These are phyloP conservation scores for Batrachochytrium dendrobatidis DNA, from an alignment of 371 early-diverging fungal genomes.

Conservation along the genomic window DNA sequence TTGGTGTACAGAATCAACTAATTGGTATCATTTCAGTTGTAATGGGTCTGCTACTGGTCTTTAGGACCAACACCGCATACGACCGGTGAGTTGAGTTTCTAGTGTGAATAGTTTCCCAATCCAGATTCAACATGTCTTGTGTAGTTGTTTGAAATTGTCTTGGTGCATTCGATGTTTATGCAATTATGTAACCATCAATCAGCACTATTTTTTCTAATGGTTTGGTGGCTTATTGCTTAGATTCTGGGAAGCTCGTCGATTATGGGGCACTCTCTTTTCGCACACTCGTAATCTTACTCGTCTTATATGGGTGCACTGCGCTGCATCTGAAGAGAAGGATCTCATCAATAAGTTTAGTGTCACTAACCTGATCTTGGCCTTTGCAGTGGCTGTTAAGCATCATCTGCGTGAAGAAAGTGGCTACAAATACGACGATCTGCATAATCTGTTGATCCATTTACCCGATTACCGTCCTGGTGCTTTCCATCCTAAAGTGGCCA, in stretches of 20 bases:
- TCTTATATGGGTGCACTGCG: conserved; percentile 56
- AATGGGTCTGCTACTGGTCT: conserved; percentile 57
- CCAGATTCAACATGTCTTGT: too few relatives aligned
- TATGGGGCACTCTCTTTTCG: conserved; percentile 54
- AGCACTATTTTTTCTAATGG: neutral
- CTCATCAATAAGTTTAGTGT: conserved; percentile 51
- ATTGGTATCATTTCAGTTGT: conserved; percentile 35
- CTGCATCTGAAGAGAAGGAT: conserved; percentile 20
- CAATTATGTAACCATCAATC: neutral
- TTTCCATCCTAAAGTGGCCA: conserved; percentile 10
- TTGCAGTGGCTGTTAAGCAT: conserved; percentile 59
- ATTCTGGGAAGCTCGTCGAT: conserved; percentile 67
- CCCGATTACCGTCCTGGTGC: conserved; percentile 24
- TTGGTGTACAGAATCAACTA: conserved; percentile 13
- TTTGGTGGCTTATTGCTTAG: conserved; percentile 1
- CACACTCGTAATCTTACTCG: conserved; percentile 47
- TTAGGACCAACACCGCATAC: conserved; percentile 64
- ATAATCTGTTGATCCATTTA: conserved; percentile 31
- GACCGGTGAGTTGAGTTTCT: conserved; percentile 53
- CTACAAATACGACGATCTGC: conserved; percentile 30
- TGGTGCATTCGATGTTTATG: neutral
- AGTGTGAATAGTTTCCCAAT: too few relatives aligned
- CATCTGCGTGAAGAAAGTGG: conserved; percentile 62
- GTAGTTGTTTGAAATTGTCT: conserved; percentile 23
- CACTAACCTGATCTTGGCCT: conserved; percentile 60